phyloP scores from a whole-genome alignment of 169 alveolate species.

The Babesia gibsoni region DNA sequence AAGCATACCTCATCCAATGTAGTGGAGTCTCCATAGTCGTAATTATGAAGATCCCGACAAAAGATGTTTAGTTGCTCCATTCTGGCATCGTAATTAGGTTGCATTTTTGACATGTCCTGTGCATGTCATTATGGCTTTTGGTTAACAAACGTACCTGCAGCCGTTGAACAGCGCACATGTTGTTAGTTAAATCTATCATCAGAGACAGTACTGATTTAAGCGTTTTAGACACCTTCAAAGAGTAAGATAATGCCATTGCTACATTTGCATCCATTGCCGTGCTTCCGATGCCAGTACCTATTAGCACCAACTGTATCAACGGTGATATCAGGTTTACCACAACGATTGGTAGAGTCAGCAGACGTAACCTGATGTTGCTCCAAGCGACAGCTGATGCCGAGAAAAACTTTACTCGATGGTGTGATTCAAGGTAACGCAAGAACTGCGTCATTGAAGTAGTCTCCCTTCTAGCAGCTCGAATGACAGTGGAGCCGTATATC shows the following conservation, averaged over 20 bases:
- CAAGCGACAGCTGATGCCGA: constrained; percentile 44
- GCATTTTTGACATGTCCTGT: constrained; percentile 5
- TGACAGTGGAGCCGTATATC: constrained; percentile 49
- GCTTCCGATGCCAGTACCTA: background rate
- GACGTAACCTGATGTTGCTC: constrained; percentile 49
- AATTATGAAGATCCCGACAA: background rate
- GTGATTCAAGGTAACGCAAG: constrained; percentile 35
- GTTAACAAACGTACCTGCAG: constrained; percentile 51
- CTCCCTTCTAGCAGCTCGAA: constrained; percentile 40
- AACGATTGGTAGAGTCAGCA: constrained; percentile 46
- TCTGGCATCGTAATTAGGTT: background rate
- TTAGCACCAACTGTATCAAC: constrained; percentile 6
- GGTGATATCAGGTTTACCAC: constrained; percentile 49
- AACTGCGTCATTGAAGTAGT: constrained; percentile 30
- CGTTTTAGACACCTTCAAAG: constrained; percentile 38
- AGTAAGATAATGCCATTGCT: constrained; percentile 54
- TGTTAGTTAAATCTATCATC: constrained; percentile 40
- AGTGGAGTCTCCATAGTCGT: background rate
- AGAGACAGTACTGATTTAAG: constrained; percentile 29
- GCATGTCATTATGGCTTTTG: background rate
- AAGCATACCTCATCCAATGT: background rate
- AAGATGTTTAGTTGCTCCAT: background rate
- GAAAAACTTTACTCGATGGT: constrained; percentile 52
- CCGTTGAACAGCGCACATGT: constrained; percentile 63
- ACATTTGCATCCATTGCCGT: constrained; percentile 26